Evolutionary conservation across 2,329 filamentous ascomycete species (phyloP).

Genomic region (Chaetothyriales sp.): DNA sequence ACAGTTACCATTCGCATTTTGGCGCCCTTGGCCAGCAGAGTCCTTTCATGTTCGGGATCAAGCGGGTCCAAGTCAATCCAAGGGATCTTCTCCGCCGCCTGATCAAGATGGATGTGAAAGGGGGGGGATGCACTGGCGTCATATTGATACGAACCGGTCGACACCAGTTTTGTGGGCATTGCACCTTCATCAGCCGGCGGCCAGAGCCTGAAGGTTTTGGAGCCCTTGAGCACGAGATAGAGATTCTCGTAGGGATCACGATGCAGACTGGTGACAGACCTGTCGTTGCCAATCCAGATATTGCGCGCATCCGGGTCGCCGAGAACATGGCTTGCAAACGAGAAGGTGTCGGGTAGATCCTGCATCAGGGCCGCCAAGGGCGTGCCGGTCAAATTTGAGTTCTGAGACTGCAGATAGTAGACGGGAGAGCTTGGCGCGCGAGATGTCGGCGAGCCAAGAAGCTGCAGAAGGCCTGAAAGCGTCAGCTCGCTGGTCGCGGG

Average conservation of each 20-base stretch:
- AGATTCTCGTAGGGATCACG: conserved; percentile 19
- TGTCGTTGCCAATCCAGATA: conserved; percentile 17
- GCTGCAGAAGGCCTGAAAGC: conserved; percentile 9
- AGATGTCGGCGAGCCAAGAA: conserved; percentile 1
- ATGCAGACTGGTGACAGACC: conserved; percentile 16
- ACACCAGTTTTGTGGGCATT: conserved; percentile 9
- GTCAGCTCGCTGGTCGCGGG: conserved; percentile 13
- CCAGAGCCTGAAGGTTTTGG: conserved; percentile 16
- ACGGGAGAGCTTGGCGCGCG: conserved; percentile 1
- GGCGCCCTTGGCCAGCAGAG: not conserved
- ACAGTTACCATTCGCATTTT: conserved; percentile 11
- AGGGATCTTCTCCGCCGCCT: conserved; percentile 9
- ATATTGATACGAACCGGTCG: conserved; percentile 7
- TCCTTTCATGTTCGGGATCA: not conserved
- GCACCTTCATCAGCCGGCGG: conserved; percentile 16
- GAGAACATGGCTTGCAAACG: conserved; percentile 10
- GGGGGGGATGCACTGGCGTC: not conserved
- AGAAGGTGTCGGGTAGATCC: conserved; percentile 10
- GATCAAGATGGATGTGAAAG: conserved; percentile 1
- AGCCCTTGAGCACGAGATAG: conserved; percentile 15
- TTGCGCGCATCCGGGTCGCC: conserved; percentile 16
- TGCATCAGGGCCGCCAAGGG: conserved; percentile 6
- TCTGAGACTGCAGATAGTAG: conserved; percentile 19
- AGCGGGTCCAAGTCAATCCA: conserved; percentile 16
- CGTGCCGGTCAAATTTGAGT: conserved; percentile 15